phyloP scores from a whole-genome alignment of 2,329 filamentous ascomycete species.

The Ophiocordyceps camponoti-rufipedis region DNA sequence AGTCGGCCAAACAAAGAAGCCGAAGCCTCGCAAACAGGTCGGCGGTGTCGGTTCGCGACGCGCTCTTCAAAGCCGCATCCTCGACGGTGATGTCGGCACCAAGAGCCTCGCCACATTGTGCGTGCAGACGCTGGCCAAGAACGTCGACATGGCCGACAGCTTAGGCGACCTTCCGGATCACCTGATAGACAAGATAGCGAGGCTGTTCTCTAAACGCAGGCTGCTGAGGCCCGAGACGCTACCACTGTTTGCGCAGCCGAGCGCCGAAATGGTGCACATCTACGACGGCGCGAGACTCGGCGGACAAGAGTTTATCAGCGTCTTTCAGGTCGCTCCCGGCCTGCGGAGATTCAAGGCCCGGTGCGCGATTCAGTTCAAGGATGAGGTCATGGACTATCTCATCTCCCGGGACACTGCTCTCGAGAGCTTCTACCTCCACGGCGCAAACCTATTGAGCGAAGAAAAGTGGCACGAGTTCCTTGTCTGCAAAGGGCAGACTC shows the following conservation, averaged over 20 bases:
- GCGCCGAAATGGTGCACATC: constrained; percentile 30
- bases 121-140: constrained; percentile 42
- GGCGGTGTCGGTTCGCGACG: constrained; percentile 45
- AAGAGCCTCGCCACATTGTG: constrained; percentile 50
- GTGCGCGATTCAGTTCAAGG: constrained; percentile 84
- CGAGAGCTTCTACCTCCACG: constrained; percentile 61
- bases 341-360: constrained; percentile 57
- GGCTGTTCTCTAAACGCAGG: constrained; percentile 41
- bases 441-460: constrained; percentile 68
- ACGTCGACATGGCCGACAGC: constrained; percentile 42
- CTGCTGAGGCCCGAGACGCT: constrained; percentile 35
- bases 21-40: constrained; percentile 26
- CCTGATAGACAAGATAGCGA: constrained; percentile 39
- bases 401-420: constrained; percentile 51
- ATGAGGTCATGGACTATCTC: constrained; percentile 66
- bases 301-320: constrained; percentile 58
- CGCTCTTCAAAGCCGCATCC: constrained; percentile 63
- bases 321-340: constrained; percentile 57
- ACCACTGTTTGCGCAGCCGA: constrained; percentile 35
- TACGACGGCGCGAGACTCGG: constrained; percentile 48
- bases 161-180: constrained; percentile 38
- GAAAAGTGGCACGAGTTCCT: constrained; percentile 58
- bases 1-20: constrained; percentile 17
- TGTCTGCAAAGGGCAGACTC: constrained; percentile 39
- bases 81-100: constrained; percentile 57